Evolutionary conservation across 2,329 filamentous ascomycete species (phyloP).

Genomic region (Domatiomyces globalis): DNA sequence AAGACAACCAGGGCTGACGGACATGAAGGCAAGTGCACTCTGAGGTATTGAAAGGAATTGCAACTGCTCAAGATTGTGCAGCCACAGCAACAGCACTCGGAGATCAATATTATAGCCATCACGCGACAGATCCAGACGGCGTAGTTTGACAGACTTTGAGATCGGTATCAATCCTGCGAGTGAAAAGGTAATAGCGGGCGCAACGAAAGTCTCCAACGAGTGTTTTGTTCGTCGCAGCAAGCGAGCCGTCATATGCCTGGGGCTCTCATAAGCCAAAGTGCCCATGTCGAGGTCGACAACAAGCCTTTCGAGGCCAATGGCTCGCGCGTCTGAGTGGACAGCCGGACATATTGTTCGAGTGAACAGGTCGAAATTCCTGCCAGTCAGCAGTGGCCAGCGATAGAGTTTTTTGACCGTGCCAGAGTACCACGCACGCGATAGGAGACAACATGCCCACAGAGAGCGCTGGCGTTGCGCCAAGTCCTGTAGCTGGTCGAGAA

Average conservation of each 20-base stretch:
- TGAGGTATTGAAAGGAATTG: constrained; percentile 32
- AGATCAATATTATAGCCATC: constrained; percentile 39
- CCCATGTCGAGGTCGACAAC: constrained; percentile 41
- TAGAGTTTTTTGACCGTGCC: constrained; percentile 40
- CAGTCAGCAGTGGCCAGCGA: constrained; percentile 34
- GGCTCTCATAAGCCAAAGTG: constrained; percentile 44
- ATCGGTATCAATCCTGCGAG: constrained; percentile 43
- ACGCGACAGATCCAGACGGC: constrained; percentile 38
- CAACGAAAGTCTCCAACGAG: constrained; percentile 40
- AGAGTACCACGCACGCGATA: constrained; percentile 44
- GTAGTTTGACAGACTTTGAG: constrained; percentile 39
- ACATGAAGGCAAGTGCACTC: background rate
- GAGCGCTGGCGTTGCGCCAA: constrained; percentile 27
- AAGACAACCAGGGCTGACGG: background rate
- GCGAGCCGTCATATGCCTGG: constrained; percentile 43
- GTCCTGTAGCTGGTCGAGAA: constrained; percentile 1
- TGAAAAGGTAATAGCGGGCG: constrained; percentile 45
- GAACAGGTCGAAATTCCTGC: constrained; percentile 41
- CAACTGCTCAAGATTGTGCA: constrained; percentile 34
- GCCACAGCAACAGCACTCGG: constrained; percentile 35
- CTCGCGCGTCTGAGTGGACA: constrained; percentile 28
- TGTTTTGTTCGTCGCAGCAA: constrained; percentile 41
- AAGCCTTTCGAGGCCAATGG: constrained; percentile 27
- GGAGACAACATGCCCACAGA: constrained; percentile 38
- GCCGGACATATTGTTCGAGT: constrained; percentile 41